Evolutionary conservation across 208 protist genomes (phyloP).

Genomic region (Strigomonas galati): DNA sequence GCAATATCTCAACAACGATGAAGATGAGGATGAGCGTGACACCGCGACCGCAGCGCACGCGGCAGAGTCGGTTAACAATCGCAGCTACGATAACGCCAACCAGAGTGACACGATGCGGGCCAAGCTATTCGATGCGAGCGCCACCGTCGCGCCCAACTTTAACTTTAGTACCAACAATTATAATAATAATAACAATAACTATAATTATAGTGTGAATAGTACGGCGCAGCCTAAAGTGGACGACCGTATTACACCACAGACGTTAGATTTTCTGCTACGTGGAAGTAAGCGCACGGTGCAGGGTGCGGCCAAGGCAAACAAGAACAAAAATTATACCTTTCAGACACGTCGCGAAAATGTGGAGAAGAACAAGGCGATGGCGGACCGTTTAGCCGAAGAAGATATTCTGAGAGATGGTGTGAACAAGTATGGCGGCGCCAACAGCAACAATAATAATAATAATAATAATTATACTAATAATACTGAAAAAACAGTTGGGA

Average conservation of each 20-base stretch:
- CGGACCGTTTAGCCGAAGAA: background rate
- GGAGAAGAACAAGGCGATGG: background rate
- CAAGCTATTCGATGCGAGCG: background rate
- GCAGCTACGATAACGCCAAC: background rate
- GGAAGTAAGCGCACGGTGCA: conserved; percentile 24
- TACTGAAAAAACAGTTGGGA: too few species aligned
- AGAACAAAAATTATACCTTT: conserved; percentile 20
- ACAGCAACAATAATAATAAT: background rate
- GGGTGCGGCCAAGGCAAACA: background rate
- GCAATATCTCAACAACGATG: conserved; percentile 7
- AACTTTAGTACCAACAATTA: background rate
- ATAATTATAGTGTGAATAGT: too few species aligned
- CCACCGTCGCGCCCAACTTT: background rate
- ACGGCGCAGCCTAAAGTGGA: too few species aligned
- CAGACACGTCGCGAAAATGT: background rate
- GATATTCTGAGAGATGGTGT: background rate
- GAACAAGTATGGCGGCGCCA: background rate
- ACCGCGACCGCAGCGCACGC: conserved; percentile 2
- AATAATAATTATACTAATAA: too few species aligned
- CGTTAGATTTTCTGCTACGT: conserved; percentile 40
- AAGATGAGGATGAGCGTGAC: background rate
- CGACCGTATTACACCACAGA: conserved; percentile 60
- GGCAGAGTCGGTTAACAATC: background rate
- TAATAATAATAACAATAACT: too few species aligned
- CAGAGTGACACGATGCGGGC: background rate